Conservation (phyloP, 2,329 filamentous ascomycete species). For the Nemania abortiva region DNA sequence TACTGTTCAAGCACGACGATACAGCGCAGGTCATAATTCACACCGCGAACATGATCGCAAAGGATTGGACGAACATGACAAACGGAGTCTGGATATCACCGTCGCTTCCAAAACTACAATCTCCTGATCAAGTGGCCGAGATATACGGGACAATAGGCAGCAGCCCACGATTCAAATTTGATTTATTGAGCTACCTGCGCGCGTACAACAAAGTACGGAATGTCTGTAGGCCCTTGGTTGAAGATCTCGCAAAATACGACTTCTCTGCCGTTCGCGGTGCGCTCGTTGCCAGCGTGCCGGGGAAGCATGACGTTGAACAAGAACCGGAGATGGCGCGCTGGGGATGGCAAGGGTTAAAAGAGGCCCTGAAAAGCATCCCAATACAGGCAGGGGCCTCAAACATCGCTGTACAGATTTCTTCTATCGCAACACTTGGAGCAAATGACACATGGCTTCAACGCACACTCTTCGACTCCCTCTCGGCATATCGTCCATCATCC, state of each 20-base stretch:
- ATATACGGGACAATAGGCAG: slow-evolving; percentile 61
- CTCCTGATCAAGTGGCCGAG: slow-evolving; percentile 22
- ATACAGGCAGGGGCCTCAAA: slow-evolving; percentile 57
- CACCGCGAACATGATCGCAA: slow-evolving; percentile 90
- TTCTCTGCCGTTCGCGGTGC: slow-evolving; percentile 77
- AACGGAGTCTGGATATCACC: slow-evolving; percentile 87
- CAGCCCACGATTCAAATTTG: slow-evolving; percentile 78
- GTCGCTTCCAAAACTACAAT: slow-evolving; percentile 66
- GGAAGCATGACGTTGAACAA: slow-evolving; percentile 66
- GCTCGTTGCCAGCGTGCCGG: slow-evolving; percentile 83
- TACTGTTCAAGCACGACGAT: slow-evolving; percentile 83
- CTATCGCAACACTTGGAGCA: slow-evolving; percentile 81
- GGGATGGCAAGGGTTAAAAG: slow-evolving; percentile 79
- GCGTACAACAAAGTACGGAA: slow-evolving; percentile 72
- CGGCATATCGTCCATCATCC: slow-evolving; percentile 42
- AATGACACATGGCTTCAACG: slow-evolving; percentile 78
- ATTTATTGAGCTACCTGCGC: slow-evolving; percentile 78
- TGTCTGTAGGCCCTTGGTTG: slow-evolving; percentile 66
- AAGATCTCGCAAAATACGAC: slow-evolving; percentile 72
- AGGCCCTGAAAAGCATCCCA: slow-evolving; percentile 68
- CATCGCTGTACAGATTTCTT: slow-evolving; percentile 78
- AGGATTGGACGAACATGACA: slow-evolving; percentile 90
- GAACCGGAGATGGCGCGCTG: slow-evolving; percentile 69
- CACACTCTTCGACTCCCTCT: slow-evolving; percentile 68
- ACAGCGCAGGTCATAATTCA: slow-evolving; percentile 84